These are phyloP conservation scores for Xylaria sp. DNA, from an alignment of 2,329 filamentous ascomycete species.

Conservation along the genomic window DNA sequence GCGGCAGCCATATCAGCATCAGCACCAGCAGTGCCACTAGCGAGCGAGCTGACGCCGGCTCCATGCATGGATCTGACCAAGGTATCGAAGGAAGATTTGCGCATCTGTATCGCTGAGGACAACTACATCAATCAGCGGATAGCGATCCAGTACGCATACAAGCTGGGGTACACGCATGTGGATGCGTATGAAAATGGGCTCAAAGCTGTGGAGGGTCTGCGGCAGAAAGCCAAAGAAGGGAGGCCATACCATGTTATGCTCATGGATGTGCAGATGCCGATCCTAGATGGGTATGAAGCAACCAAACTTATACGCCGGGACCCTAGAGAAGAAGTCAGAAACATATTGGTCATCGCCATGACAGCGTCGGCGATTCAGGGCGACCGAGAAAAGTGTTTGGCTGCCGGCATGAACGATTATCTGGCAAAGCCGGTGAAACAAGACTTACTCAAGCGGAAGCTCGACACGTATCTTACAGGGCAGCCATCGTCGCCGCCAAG, in stretches of 20 bases:
- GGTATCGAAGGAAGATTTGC: constrained; percentile 70
- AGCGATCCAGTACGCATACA: constrained; percentile 82
- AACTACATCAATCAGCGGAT: constrained; percentile 94
- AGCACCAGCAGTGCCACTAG: constrained; percentile 29
- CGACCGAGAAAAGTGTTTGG: constrained; percentile 90
- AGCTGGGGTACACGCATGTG: constrained; percentile 73
- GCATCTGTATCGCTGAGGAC: constrained; percentile 91
- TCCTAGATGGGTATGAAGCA: constrained; percentile 87
- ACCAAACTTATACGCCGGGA: constrained; percentile 79
- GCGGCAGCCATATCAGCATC: too few relatives aligned
- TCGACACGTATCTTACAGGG: constrained; percentile 53
- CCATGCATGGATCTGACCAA: constrained; percentile 62
- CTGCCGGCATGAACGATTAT: constrained; percentile 96
- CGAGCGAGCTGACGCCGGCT: constrained; percentile 37
- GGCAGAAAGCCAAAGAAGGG: constrained; percentile 63
- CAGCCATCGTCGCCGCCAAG: constrained; percentile 31
- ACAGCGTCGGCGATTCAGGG: constrained; percentile 92
- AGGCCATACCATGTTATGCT: constrained; percentile 82
- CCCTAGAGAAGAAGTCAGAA: constrained; percentile 66
- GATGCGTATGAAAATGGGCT: constrained; percentile 87
- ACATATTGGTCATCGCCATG: constrained; percentile 94
- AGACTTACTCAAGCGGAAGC: constrained; percentile 77
- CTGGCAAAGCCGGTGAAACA: constrained; percentile 91
- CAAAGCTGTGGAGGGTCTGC: constrained; percentile 82
- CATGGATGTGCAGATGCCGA: constrained; percentile 96